Evolutionary conservation across 2,329 filamentous ascomycete genomes (phyloP), one percentile per base, ranked within the genome.

Genomic region (Apiospora malaysiana): DNA sequence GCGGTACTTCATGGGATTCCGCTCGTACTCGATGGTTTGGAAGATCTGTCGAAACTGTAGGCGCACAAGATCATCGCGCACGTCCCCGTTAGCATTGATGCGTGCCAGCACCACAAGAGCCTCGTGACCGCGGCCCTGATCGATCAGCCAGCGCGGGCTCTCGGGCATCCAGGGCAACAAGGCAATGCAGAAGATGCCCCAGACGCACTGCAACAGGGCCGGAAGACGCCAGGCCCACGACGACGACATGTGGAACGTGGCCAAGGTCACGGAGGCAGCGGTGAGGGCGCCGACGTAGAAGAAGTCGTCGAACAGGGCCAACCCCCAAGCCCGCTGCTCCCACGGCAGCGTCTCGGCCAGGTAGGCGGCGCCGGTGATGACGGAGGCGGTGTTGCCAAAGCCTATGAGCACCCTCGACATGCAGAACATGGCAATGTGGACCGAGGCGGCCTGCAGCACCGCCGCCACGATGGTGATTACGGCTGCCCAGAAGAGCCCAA

Each of bases 1-100:
- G 40, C 77, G 76, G 1, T 79, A 75, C 37, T 77, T 81, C 76
- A 84, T 76, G 6, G 76, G 80, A 23, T 78, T 76, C 8, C 79
- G 80, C 67, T 79, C 78, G 69, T 83, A 71, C 7, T 56, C 68
- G 40, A 71, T 66, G 5, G 84, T 84, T 70, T 85, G 84, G n/a
- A 82, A 73, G 47, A 87, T 87, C 73, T 85, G 82, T 71, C 83
- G 82, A 77, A 80, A 84, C 21, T 82, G 78, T 4, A 80, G 73
- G 2, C 83, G 74, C 4, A 82, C 81, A 18, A 82, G 76, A 2
- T 81, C 81, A 72, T 84, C 79, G 0, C 77, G 72, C 1, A 78
- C 72, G 69, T 86, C 79, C 4, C 86, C 84, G 70, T 85, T 76
- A 12, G 84, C 79, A 68, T 86, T 82, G 12, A 82, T 81, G 73